These are phyloP conservation scores for Aegilops sharonensis DNA, from an alignment of 176 grass and related monocot species.

Conservation along the genomic window DNA sequence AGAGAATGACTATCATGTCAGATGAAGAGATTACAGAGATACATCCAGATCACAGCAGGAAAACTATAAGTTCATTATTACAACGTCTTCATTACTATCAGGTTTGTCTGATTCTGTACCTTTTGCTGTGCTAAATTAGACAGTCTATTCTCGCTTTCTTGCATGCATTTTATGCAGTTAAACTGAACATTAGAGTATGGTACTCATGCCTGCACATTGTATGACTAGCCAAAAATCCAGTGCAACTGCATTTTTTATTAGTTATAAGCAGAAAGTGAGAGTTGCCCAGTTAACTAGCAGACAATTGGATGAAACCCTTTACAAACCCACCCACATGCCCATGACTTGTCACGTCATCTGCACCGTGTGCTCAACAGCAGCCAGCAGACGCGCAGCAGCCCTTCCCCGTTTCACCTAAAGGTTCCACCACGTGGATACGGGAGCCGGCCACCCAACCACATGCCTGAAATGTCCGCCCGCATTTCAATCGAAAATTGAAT, in stretches of 20 bases:
- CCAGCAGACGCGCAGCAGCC: no score
- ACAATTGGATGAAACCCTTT: background rate
- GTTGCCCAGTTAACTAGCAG: background rate
- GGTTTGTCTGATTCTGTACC: slow-evolving; percentile 41
- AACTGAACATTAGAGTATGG: background rate
- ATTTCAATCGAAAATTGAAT: no score
- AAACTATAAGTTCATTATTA: slow-evolving; percentile 69
- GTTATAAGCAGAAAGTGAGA: background rate
- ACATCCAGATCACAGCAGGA: slow-evolving; percentile 73
- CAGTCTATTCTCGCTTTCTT: slow-evolving; percentile 1
- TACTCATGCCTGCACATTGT: background rate
- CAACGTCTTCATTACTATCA: slow-evolving; percentile 75
- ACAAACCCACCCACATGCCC: background rate
- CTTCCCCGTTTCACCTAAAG: no score
- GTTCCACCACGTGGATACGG: no score
- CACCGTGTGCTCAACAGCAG: no score
- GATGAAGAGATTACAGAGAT: slow-evolving; percentile 92
- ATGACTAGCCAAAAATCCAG: background rate
- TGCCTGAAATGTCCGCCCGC: no score
- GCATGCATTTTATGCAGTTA: background rate
- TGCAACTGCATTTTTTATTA: background rate
- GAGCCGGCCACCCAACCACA: no score
- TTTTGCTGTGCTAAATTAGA: slow-evolving; percentile 20
- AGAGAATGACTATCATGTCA: slow-evolving; percentile 79
- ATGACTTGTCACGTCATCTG: no score